Evolutionary conservation across 768 basidiomycete genomes (phyloP).

Genomic region (Dacryopinax primogenitus): DNA sequence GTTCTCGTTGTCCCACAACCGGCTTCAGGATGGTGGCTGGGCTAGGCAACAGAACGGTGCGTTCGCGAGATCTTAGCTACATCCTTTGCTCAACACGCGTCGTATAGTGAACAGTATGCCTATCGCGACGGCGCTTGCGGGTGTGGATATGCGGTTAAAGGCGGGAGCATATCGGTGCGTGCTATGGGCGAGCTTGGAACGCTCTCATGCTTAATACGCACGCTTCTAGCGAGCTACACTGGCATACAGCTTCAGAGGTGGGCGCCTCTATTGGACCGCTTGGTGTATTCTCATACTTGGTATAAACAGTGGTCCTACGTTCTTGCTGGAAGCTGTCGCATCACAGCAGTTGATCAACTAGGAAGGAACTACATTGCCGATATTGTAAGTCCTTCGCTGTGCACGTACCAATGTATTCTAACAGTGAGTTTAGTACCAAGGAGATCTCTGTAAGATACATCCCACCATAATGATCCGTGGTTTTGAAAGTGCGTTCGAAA

Average conservation of each 20-base stretch:
- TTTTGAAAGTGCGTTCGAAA: conserved; percentile 9
- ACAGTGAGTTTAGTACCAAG: conserved; percentile 29
- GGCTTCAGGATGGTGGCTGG: conserved; percentile 52
- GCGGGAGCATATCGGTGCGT: conserved; percentile 36
- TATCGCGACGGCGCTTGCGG: conserved; percentile 29
- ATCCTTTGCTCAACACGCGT: neutral
- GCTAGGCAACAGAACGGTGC: conserved; percentile 47
- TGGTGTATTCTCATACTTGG: conserved; percentile 38
- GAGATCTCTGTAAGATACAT: conserved; percentile 29
- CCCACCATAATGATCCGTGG: neutral
- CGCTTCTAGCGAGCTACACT: conserved; percentile 37
- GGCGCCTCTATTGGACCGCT: conserved; percentile 13
- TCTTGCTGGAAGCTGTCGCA: conserved; percentile 21
- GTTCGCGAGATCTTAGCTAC: conserved; percentile 13
- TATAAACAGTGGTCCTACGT: conserved; percentile 14
- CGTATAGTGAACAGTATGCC: conserved; percentile 32
- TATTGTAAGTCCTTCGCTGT: conserved; percentile 31
- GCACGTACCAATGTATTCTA: neutral
- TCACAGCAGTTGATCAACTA: conserved; percentile 41
- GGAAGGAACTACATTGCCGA: conserved; percentile 43
- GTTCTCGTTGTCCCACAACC: conserved; percentile 47
- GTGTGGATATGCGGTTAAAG: conserved; percentile 40
- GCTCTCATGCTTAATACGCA: too few species aligned
- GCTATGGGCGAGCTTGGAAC: too few species aligned
- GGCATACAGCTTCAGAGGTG: conserved; percentile 41